These are phyloP conservation scores for Annulohypoxylon nitens DNA, from an alignment of 495 filamentous ascomycete species.

Conservation along the genomic window DNA sequence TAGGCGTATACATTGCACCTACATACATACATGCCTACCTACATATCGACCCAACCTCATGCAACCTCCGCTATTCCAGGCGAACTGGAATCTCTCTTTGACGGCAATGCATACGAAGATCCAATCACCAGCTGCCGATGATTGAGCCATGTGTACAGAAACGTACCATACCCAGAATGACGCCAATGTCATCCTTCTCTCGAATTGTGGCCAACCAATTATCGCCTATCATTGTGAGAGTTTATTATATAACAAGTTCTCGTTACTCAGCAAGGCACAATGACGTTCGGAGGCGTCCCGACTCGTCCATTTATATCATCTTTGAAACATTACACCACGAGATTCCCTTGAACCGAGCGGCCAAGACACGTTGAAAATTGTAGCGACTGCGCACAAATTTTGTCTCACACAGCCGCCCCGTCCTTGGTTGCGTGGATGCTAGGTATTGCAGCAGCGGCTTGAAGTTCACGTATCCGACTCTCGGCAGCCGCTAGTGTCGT, in stretches of 20 bases:
- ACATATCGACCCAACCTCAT: conserved; percentile 7
- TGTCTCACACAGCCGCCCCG: conserved; percentile 1
- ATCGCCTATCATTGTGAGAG: conserved; percentile 6
- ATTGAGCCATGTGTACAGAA: conserved; percentile 20
- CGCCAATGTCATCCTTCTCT: conserved; percentile 41
- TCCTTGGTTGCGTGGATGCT: conserved; percentile 10
- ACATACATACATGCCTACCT: conserved; percentile 3
- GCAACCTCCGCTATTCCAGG: conserved; percentile 20
- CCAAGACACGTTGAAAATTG: neutral
- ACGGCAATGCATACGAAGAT: conserved; percentile 38
- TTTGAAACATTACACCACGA: conserved; percentile 22
- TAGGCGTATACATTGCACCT: neutral
- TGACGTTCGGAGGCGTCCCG: conserved; percentile 31
- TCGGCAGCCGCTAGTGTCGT: conserved; percentile 16
- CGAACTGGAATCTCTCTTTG: conserved; percentile 30
- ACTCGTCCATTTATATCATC: conserved; percentile 23
- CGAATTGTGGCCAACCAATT: conserved; percentile 27
- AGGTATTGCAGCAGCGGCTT: conserved; percentile 19
- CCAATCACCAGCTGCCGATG: conserved; percentile 37
- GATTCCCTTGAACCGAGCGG: neutral
- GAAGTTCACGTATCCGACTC: conserved; percentile 4
- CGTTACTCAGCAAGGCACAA: conserved; percentile 22
- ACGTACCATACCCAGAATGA: conserved; percentile 36
- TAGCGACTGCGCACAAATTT: conserved; percentile 1
- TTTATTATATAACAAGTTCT: conserved; percentile 9